These are phyloP conservation scores for Nepenthes alata DNA, from an alignment of 179 eudicot species.

Conservation along the genomic window DNA sequence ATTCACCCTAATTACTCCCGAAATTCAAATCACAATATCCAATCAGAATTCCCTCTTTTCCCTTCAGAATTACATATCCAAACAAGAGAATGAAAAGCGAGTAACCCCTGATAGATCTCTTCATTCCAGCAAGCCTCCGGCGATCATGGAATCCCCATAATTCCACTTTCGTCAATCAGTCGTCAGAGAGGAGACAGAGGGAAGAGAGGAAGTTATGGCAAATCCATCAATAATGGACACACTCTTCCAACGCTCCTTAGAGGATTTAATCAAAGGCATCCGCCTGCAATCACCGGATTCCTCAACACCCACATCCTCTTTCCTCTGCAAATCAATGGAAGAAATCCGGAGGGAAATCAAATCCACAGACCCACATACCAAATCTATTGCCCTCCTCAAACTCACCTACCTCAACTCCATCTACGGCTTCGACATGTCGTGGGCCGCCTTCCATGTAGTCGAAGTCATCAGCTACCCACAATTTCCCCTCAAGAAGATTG, in stretches of 20 bases:
- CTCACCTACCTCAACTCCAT: slow-evolving; percentile 57
- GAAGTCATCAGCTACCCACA: slow-evolving; percentile 58
- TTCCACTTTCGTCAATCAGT: too few relatives aligned
- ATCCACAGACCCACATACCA: slow-evolving; percentile 63
- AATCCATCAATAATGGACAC: slow-evolving; percentile 58
- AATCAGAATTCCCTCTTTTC: background rate
- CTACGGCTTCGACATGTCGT: slow-evolving; percentile 35
- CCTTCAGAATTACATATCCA: too few relatives aligned
- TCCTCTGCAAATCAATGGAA: slow-evolving; percentile 54
- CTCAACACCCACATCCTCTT: slow-evolving; percentile 22
- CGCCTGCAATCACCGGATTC: slow-evolving; percentile 42
- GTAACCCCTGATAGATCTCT: too few relatives aligned
- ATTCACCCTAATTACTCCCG: too few relatives aligned
- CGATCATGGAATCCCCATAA: too few relatives aligned
- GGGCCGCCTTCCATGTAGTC: slow-evolving; percentile 64
- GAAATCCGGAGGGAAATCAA: slow-evolving; percentile 70
- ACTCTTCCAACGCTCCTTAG: slow-evolving; percentile 61
- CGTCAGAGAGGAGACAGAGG: background rate
- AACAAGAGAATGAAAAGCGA: too few relatives aligned
- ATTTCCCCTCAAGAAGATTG: slow-evolving; percentile 48
- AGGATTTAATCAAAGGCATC: slow-evolving; percentile 63
- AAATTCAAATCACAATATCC: background rate
- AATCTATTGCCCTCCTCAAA: slow-evolving; percentile 66
- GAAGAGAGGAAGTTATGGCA: slow-evolving; percentile 17
- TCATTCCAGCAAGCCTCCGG: too few relatives aligned